Evolutionary conservation across 2,329 filamentous ascomycete species (phyloP).

Genomic region (Claviceps pusilla): DNA sequence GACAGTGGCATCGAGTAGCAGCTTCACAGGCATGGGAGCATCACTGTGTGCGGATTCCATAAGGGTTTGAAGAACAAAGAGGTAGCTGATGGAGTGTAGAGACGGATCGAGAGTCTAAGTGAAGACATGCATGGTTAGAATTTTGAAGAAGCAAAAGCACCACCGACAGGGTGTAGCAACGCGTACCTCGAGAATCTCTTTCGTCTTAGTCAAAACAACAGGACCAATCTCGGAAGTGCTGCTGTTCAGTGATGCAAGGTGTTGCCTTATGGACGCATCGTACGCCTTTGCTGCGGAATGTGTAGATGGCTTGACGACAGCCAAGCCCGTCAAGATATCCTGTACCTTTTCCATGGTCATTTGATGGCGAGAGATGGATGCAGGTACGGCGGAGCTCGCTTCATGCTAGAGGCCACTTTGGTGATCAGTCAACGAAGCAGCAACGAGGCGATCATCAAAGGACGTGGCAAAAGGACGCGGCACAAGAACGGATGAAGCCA

Average conservation of each 20-base stretch:
- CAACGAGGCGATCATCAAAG: neutral
- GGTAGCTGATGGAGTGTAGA: conserved; percentile 35
- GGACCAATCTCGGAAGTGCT: neutral
- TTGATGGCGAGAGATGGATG: neutral
- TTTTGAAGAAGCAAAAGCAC: too few species aligned
- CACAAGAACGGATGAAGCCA: neutral
- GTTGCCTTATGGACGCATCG: conserved; percentile 3
- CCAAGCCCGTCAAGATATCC: conserved; percentile 1
- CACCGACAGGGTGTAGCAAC: too few species aligned
- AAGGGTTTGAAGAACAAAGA: conserved; percentile 30
- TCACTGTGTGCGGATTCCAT: conserved; percentile 13
- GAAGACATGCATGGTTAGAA: neutral
- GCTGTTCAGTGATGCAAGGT: conserved; percentile 1
- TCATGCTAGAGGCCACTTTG: neutral
- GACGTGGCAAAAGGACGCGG: neutral
- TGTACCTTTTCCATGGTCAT: conserved; percentile 1
- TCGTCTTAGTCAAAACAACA: conserved; percentile 20
- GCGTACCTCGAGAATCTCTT: conserved; percentile 26
- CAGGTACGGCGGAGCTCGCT: neutral
- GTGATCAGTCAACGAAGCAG: neutral
- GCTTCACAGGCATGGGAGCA: conserved; percentile 15
- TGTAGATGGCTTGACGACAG: neutral
- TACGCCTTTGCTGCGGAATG: conserved; percentile 1
- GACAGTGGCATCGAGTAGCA: conserved; percentile 27
- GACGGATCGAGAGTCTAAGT: conserved; percentile 32